These are phyloP conservation scores for Xylariomycetidae sp. DNA, from an alignment of 2,329 filamentous ascomycete species.

Conservation along the genomic window DNA sequence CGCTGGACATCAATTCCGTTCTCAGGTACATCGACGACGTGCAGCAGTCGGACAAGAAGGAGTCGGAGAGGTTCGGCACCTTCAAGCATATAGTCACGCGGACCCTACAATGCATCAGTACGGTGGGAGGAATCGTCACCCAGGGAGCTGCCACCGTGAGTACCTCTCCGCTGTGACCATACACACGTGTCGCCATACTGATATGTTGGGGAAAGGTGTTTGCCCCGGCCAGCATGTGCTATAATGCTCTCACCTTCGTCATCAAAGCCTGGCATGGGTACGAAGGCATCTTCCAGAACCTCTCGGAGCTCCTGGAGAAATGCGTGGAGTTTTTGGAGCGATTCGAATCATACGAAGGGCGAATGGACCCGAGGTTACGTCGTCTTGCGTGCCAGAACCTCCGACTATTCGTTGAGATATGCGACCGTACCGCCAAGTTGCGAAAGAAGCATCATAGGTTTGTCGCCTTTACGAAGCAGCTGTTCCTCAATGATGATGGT, in stretches of 20 bases:
- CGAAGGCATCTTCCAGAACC: constrained; percentile 28
- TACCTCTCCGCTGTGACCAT: not conserved
- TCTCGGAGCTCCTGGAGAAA: constrained; percentile 26
- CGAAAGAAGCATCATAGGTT: constrained; percentile 24
- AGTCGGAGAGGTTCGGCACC: constrained; percentile 21
- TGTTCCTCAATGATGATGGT: constrained; percentile 30
- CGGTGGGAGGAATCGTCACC: constrained; percentile 28
- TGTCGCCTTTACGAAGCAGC: constrained; percentile 25
- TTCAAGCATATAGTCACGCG: constrained; percentile 23
- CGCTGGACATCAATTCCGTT: constrained; percentile 24
- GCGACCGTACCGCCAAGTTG: constrained; percentile 25
- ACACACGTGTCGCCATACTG: constrained; percentile 5
- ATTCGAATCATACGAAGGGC: constrained; percentile 24
- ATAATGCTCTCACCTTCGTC: constrained; percentile 31
- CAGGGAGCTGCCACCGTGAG: constrained; percentile 21
- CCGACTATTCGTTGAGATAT: constrained; percentile 30
- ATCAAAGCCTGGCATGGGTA: constrained; percentile 30
- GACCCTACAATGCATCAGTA: constrained; percentile 29
- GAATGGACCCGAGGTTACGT: constrained; percentile 26
- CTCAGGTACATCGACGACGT: constrained; percentile 23
- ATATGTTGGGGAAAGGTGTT: too few relatives aligned
- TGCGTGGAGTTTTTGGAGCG: constrained; percentile 29
- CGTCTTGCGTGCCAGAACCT: constrained; percentile 29
- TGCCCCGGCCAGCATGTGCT: constrained; percentile 28
- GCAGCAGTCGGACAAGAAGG: constrained; percentile 21